These are phyloP conservation scores for Epichloe hybrida DNA, from an alignment of 2,329 filamentous ascomycete genomes.

Conservation along the genomic window DNA sequence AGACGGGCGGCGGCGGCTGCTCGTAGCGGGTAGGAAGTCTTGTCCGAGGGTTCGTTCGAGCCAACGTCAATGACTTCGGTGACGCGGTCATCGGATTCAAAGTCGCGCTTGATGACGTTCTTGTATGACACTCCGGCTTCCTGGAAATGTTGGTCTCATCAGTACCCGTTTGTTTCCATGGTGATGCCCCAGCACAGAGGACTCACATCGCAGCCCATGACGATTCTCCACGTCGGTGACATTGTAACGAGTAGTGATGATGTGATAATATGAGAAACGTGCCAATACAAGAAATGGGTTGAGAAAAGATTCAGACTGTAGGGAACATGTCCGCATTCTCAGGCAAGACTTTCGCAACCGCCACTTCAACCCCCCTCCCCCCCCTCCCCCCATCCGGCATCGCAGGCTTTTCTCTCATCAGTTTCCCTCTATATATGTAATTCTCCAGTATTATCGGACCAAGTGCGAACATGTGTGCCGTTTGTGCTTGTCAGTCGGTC, in stretches of 20 bases:
- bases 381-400: not conserved
- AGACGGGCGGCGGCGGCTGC: conserved; percentile 58
- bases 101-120: conserved; percentile 59
- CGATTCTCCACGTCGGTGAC: conserved; percentile 38
- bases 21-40: conserved; percentile 69
- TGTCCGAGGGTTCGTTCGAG: conserved; percentile 50
- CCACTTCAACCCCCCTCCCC: not conserved
- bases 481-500: not conserved
- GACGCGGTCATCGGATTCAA: conserved; percentile 55
- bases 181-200: not conserved
- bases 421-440: not conserved
- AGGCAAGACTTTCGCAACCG: not conserved
- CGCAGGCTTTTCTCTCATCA: not conserved
- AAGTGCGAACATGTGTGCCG: too few species aligned
- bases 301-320: not conserved
- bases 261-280: not conserved
- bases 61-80: conserved; percentile 61
- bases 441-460: not conserved
- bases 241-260: conserved; percentile 16
- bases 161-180: not conserved
- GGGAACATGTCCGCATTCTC: not conserved
- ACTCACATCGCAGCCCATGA: conserved; percentile 40
- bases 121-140: conserved; percentile 72
- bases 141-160: conserved; percentile 14
- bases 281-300: too few species aligned